Percentiles rank a stretch among this genome's conserved stretches.
phyloP scores from a whole-genome alignment of 164 flowering plant species.

The Chimonanthus salicifolius region DNA sequence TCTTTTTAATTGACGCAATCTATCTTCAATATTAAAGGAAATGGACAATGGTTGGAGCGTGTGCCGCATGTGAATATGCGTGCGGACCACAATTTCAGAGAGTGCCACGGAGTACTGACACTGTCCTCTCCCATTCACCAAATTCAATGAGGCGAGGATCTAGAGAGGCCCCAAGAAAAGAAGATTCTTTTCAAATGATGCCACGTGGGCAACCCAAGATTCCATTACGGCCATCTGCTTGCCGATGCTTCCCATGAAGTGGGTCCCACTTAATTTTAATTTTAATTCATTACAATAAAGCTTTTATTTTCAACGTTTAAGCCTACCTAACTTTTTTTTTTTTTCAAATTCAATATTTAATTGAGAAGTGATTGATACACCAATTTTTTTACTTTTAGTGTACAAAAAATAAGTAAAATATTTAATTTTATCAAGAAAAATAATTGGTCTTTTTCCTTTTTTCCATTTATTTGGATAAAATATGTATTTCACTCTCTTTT shows the following conservation, averaged over 20 bases:
- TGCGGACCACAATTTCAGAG: not conserved
- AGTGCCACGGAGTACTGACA: not conserved
- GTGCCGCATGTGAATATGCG: not conserved
- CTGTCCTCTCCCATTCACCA: not conserved
- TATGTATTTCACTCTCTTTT: too few relatives aligned
- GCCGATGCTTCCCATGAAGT: not conserved
- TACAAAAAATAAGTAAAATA: too few relatives aligned
- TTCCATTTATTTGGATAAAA: too few relatives aligned
- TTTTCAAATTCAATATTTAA: too few relatives aligned
- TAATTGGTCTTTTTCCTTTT: too few relatives aligned
- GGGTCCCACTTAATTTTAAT: not conserved
- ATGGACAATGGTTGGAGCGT: too few relatives aligned
- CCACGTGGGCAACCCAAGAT: not conserved
- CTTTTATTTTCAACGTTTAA: not conserved
- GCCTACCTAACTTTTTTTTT: not conserved
- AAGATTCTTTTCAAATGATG: not conserved
- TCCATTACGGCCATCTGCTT: not conserved
- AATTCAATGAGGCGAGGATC: not conserved
- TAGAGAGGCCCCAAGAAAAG: not conserved
- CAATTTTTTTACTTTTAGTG: too few relatives aligned
- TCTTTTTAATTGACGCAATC: not conserved
- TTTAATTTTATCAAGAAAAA: too few relatives aligned
- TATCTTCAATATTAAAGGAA: too few relatives aligned
- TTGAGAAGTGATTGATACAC: not conserved
- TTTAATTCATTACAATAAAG: too few relatives aligned